phyloP scores from a whole-genome alignment of 257 asterid genomes.

The Fraxinus anomala region DNA sequence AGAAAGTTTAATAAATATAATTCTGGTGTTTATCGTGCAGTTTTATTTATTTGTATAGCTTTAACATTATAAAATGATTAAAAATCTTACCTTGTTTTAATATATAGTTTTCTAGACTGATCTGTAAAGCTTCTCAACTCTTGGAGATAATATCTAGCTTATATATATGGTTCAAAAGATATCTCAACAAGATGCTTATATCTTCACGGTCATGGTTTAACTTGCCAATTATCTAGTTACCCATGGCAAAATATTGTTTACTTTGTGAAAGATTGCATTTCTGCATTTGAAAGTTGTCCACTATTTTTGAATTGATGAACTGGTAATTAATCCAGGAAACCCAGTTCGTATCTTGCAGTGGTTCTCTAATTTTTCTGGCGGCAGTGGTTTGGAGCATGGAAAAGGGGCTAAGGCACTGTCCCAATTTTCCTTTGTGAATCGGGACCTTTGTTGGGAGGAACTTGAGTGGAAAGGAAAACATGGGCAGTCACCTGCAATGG shows the following conservation, averaged over 20 bases:
- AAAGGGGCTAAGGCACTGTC: constrained; percentile 94
- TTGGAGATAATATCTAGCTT: constrained; percentile 6
- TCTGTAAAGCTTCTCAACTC: constrained; percentile 3
- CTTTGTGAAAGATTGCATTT: background rate
- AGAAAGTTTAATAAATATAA: background rate
- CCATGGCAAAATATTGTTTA: background rate
- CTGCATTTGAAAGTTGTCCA: constrained; percentile 5
- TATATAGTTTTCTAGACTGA: background rate
- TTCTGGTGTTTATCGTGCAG: background rate
- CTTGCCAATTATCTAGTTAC: background rate
- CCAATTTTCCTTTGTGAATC: constrained; percentile 83
- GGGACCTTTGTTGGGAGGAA: constrained; percentile 98
- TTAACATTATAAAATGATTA: background rate
- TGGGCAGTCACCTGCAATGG: constrained; percentile 99
- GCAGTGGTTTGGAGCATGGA: constrained; percentile 61
- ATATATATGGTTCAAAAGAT: constrained; percentile 11
- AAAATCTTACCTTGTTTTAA: constrained; percentile 1
- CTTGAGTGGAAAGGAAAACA: constrained; percentile 98
- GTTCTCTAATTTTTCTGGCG: constrained; percentile 79
- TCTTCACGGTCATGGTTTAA: background rate
- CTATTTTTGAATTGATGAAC: constrained; percentile 5
- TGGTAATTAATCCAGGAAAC: constrained; percentile 58
- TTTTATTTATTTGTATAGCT: constrained; percentile 6
- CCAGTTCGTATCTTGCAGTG: constrained; percentile 70
- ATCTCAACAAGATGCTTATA: background rate